Conservation (phyloP, 306 rosid genomes). For the Elaeagnus macrophylla region DNA sequence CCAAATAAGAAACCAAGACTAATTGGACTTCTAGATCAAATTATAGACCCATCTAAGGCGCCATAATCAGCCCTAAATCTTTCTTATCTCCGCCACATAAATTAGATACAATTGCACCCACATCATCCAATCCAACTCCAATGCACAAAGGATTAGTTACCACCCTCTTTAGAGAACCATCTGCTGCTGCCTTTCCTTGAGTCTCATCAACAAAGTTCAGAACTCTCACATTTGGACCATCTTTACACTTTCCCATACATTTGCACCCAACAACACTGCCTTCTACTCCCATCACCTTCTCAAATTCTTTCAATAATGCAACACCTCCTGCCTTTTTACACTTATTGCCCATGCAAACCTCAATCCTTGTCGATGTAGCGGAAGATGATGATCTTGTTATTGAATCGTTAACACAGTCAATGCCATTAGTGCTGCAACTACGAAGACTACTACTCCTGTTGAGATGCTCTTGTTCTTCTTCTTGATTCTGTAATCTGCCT, state of each 20-base stretch:
- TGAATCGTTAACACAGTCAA: constrained; percentile 12
- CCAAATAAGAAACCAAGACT: neutral
- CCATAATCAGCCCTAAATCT: constrained; percentile 23
- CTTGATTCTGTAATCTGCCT: constrained; percentile 6
- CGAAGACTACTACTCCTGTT: constrained; percentile 20
- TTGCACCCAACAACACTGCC: constrained; percentile 65
- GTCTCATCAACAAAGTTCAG: constrained; percentile 17
- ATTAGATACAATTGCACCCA: constrained; percentile 48
- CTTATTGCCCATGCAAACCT: constrained; percentile 87
- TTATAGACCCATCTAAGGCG: neutral
- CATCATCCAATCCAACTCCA: constrained; percentile 80
- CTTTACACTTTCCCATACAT: constrained; percentile 92
- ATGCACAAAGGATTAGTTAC: constrained; percentile 46
- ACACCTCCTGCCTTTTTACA: constrained; percentile 63
- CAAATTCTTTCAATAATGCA: constrained; percentile 58
- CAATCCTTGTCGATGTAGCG: constrained; percentile 52
- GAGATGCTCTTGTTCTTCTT: constrained; percentile 16
- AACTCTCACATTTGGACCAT: constrained; percentile 79
- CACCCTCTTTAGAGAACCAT: neutral
- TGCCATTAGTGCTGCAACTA: constrained; percentile 9
- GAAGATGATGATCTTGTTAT: constrained; percentile 15
- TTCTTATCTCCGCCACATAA: constrained; percentile 29
- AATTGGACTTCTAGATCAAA: neutral
- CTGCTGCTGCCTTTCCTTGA: constrained; percentile 20
- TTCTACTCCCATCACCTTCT: constrained; percentile 45